phyloP scores from a whole-genome alignment of 1,284 basidiomycete species.

The Cutaneotrichosporon mucoides region DNA sequence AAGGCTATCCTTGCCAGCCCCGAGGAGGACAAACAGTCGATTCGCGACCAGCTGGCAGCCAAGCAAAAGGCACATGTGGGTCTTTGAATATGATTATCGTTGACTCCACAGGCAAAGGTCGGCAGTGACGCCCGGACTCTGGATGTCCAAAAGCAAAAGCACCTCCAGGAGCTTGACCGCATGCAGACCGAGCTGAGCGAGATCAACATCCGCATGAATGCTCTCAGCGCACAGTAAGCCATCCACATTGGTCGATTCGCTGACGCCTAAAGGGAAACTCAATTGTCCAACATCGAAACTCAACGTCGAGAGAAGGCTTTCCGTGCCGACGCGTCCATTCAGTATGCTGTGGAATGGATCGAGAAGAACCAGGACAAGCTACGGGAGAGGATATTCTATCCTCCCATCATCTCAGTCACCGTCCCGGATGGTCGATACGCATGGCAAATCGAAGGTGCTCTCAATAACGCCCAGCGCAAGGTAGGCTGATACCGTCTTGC shows the following conservation, averaged over 20 bases:
- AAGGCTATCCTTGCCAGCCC: background rate
- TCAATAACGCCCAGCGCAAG: constrained; percentile 60
- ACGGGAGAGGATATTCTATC: constrained; percentile 75
- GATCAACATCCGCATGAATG: constrained; percentile 4
- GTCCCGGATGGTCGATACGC: constrained; percentile 64
- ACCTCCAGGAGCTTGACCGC: background rate
- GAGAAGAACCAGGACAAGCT: constrained; percentile 65
- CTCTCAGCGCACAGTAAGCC: constrained; percentile 1
- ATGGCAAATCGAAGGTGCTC: constrained; percentile 70
- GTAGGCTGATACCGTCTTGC: constrained; percentile 49
- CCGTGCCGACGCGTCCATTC: constrained; percentile 57
- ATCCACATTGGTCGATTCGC: background rate
- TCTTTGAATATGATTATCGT: too few species aligned
- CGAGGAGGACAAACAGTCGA: background rate
- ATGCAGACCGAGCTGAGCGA: background rate
- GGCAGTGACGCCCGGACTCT: too few species aligned
- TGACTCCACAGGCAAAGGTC: too few species aligned
- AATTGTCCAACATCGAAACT: constrained; percentile 60
- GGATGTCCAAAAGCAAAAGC: background rate
- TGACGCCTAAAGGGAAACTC: constrained; percentile 53
- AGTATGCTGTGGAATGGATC: constrained; percentile 70
- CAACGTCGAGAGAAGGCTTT: constrained; percentile 47
- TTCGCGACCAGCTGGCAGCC: background rate
- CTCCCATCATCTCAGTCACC: constrained; percentile 67
- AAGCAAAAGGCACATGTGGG: background rate